phyloP scores from a whole-genome alignment of 1,139 yeast genomes.

The Casaregolazyma suthepensis region DNA sequence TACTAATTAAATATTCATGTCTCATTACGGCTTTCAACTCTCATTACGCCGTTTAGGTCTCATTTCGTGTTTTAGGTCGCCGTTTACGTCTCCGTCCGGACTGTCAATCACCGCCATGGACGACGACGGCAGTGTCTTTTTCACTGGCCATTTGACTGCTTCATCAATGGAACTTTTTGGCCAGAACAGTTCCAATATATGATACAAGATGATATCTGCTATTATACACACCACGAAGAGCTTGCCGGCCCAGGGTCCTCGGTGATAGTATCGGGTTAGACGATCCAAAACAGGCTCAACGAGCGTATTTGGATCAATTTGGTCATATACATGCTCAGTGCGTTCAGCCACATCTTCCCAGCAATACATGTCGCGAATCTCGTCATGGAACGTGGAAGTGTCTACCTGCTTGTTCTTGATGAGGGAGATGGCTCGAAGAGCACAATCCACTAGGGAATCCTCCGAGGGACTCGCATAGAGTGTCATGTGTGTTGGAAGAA shows the following conservation, averaged over 20 bases:
- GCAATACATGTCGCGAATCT: constrained; percentile 77
- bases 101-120: not conserved
- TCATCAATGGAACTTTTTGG: constrained; percentile 65
- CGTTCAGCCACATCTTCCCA: constrained; percentile 88
- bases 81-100: not conserved
- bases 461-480: constrained; percentile 85
- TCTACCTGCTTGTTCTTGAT: constrained; percentile 57
- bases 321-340: constrained; percentile 73
- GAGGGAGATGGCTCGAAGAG: constrained; percentile 56
- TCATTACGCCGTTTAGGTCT: too few species aligned
- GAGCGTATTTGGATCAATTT: constrained; percentile 39
- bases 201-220: constrained; percentile 64
- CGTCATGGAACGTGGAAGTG: constrained; percentile 70
- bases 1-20: not conserved
- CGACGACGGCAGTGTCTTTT: not conserved
- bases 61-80: too few species aligned
- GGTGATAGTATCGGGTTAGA: constrained; percentile 57
- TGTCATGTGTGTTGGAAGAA: constrained; percentile 88
- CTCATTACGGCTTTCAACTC: not conserved
- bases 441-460: constrained; percentile 66
- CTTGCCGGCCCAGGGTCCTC: constrained; percentile 83
- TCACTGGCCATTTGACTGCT: constrained; percentile 71
- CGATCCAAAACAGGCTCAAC: constrained; percentile 48
- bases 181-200: constrained; percentile 59
- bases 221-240: constrained; percentile 71